These are phyloP conservation scores for Boletus subparvulus DNA, from an alignment of 768 basidiomycete species.

Conservation along the genomic window DNA sequence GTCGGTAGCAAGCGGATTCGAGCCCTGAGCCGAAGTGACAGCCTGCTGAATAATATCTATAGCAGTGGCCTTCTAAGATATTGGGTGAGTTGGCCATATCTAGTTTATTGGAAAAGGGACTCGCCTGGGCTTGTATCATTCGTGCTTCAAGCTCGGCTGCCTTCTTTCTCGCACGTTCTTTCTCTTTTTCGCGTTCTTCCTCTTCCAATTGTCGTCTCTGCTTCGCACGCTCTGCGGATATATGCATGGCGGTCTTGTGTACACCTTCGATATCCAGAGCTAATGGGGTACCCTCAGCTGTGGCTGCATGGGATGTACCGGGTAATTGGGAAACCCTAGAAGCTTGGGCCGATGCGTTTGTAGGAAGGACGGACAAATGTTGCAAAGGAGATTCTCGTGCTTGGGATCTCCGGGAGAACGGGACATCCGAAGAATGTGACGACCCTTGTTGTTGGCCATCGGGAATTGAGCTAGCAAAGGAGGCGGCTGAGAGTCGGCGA, in stretches of 20 bases:
- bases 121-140: constrained; percentile 42
- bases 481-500: constrained; percentile 24
- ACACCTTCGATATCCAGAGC: constrained; percentile 57
- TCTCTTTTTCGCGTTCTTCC: constrained; percentile 74
- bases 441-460: constrained; percentile 23
- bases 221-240: constrained; percentile 79
- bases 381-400: constrained; percentile 46
- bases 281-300: constrained; percentile 38
- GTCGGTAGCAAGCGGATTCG: constrained; percentile 2
- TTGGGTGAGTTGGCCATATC: constrained; percentile 5
- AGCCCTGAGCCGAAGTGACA: constrained; percentile 29
- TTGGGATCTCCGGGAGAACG: constrained; percentile 35
- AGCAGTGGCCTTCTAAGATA: constrained; percentile 37
- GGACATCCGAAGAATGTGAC: constrained; percentile 20
- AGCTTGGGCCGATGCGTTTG: constrained; percentile 6
- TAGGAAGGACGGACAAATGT: constrained; percentile 28
- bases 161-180: constrained; percentile 78
- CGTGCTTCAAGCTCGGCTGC: constrained; percentile 73
- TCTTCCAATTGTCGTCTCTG: constrained; percentile 81
- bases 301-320: constrained; percentile 40
- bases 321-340: constrained; percentile 42
- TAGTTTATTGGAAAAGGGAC: constrained; percentile 8
- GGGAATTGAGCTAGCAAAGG: constrained; percentile 21
- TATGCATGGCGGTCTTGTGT: constrained; percentile 80
- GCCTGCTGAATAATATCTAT: constrained; percentile 49